Evolutionary conservation across 176 grass and related monocot genomes (phyloP).

Genomic region (Aegilops longissima): DNA sequence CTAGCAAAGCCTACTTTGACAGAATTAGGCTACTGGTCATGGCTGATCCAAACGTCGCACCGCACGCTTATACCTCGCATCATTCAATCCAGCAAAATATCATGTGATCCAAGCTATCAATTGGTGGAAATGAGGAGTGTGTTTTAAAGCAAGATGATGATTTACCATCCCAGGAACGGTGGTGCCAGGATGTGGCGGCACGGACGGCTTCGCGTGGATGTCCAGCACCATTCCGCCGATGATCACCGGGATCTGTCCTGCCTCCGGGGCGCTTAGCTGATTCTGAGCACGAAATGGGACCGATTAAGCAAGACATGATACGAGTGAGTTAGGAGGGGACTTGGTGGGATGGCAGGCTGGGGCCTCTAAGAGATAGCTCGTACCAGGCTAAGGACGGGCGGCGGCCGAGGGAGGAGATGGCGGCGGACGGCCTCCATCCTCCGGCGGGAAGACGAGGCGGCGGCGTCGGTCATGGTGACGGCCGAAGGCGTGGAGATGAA

Average conservation of each 20-base stretch:
- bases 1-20: not conserved
- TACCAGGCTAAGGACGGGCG: constrained; percentile 28
- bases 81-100: not conserved
- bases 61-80: not conserved
- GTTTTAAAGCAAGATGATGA: not conserved
- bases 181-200: constrained; percentile 44
- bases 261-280: not conserved
- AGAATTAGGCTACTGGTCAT: not conserved
- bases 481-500: not conserved
- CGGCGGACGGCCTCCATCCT: constrained; percentile 49
- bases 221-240: constrained; percentile 78
- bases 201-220: constrained; percentile 64
- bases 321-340: not conserved
- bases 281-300: constrained; percentile 3
- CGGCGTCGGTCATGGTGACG: constrained; percentile 20
- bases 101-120: not conserved
- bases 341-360: not conserved
- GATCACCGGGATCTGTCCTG: constrained; percentile 46
- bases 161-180: constrained; percentile 64
- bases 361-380: not conserved
- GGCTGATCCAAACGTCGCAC: not conserved
- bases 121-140: not conserved
- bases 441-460: constrained; percentile 21
- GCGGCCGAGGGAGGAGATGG: constrained; percentile 36
- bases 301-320: not conserved